These are phyloP conservation scores for Microdochium nivale DNA, from an alignment of 2,329 filamentous ascomycete genomes.

Conservation along the genomic window DNA sequence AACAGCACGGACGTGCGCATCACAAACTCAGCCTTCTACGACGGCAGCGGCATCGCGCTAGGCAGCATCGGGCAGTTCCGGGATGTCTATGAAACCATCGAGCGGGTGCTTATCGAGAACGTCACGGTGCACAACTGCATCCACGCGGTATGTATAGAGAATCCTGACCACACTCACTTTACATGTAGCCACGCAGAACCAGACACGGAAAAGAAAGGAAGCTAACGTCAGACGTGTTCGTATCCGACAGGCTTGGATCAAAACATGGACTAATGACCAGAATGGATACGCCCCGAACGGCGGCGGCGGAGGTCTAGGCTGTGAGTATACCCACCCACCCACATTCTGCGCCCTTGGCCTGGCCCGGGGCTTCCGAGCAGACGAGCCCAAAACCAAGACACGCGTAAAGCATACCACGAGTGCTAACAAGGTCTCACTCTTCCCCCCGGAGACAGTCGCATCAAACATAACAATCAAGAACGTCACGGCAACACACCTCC, in stretches of 20 bases:
- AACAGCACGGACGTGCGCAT: constrained; percentile 19
- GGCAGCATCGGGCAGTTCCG: constrained; percentile 40
- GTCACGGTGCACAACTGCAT: constrained; percentile 26
- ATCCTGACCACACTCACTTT: neutral
- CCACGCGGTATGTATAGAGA: constrained; percentile 17
- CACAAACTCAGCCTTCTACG: constrained; percentile 28
- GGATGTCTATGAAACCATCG: constrained; percentile 30
- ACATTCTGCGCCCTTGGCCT: constrained; percentile 4
- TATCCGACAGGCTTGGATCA: constrained; percentile 25
- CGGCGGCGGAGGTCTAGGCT: constrained; percentile 37
- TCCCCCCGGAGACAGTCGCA: neutral
- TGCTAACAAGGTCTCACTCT: neutral
- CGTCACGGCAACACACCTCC: constrained; percentile 6
- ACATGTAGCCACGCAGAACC: too few relatives aligned
- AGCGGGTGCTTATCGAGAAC: constrained; percentile 29
- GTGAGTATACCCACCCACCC: constrained; percentile 14
- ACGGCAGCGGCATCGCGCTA: constrained; percentile 33
- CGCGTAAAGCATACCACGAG: too few relatives aligned
- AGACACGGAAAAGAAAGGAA: neutral
- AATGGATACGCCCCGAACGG: constrained; percentile 37
- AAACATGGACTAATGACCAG: constrained; percentile 38
- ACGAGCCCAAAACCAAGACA: neutral
- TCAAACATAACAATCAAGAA: constrained; percentile 1
- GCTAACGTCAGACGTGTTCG: neutral
- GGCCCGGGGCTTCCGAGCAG: constrained; percentile 18